These are phyloP conservation scores for Trichoderma breve DNA, from an alignment of 2,329 filamentous ascomycete species.

Conservation along the genomic window DNA sequence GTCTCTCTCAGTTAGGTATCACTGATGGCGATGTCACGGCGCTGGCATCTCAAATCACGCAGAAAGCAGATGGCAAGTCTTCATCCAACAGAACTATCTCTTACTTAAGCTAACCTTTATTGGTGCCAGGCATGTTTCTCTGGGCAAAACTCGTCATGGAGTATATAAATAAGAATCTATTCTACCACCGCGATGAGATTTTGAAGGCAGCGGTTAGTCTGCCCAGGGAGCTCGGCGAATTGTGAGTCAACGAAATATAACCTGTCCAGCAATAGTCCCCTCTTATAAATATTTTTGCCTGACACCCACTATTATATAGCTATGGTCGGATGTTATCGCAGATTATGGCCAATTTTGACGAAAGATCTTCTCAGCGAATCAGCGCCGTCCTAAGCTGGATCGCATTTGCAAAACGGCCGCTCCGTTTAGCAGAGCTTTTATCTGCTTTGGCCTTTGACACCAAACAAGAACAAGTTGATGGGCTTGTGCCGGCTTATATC, in stretches of 20 bases:
- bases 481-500: conserved; percentile 27
- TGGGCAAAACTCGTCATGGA: conserved; percentile 37
- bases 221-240: conserved; percentile 25
- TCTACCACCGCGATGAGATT: conserved; percentile 24
- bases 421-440: conserved; percentile 33
- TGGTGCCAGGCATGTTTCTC: conserved; percentile 36
- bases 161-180: conserved; percentile 34
- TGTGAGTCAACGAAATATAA: neutral
- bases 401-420: conserved; percentile 36
- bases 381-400: conserved; percentile 37
- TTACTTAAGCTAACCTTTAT: neutral
- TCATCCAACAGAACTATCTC: neutral
- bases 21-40: conserved; percentile 24
- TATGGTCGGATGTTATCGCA: conserved; percentile 32
- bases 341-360: conserved; percentile 27
- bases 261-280: neutral
- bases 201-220: conserved; percentile 26
- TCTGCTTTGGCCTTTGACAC: conserved; percentile 34
- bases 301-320: conserved; percentile 22
- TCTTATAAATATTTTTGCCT: neutral
- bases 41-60: conserved; percentile 20
- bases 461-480: neutral
- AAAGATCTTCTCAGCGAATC: conserved; percentile 30
- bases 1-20: neutral
- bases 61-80: conserved; percentile 30